Conservation (phyloP, 129 eudicot genomes). For the Helichrysum umbraculigerum region DNA sequence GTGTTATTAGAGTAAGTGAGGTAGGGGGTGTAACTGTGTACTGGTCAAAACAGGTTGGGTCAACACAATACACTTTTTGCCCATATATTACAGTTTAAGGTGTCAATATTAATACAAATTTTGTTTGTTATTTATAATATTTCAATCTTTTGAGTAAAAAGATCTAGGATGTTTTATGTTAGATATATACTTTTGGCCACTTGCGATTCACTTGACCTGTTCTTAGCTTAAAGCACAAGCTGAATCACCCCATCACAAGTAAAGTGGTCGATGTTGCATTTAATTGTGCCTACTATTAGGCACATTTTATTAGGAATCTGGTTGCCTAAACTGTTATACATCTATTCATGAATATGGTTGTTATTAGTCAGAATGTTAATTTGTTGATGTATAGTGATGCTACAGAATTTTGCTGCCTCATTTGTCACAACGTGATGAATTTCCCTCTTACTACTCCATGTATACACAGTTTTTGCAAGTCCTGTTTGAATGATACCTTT, state of each 20-base stretch:
- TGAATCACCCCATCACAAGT: too few relatives aligned
- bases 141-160: neutral
- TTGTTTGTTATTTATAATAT: neutral
- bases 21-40: too few relatives aligned
- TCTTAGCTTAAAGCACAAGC: neutral
- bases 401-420: constrained; percentile 74
- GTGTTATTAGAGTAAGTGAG: neutral
- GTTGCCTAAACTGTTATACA: too few relatives aligned
- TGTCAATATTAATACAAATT: neutral
- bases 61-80: neutral
- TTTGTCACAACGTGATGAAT: constrained; percentile 63
- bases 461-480: constrained; percentile 41
- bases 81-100: neutral
- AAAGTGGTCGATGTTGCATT: neutral
- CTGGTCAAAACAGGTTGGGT: neutral
- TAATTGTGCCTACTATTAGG: neutral
- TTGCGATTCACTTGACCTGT: neutral
- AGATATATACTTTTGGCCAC: too few relatives aligned
- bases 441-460: constrained; percentile 88
- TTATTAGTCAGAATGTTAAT: constrained; percentile 9
- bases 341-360: too few relatives aligned
- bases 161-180: neutral
- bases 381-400: neutral
- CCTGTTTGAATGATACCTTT: constrained; percentile 48
- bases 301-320: neutral